phyloP scores from a whole-genome alignment of 2,329 filamentous ascomycete genomes.

The Venturia oleaginea region DNA sequence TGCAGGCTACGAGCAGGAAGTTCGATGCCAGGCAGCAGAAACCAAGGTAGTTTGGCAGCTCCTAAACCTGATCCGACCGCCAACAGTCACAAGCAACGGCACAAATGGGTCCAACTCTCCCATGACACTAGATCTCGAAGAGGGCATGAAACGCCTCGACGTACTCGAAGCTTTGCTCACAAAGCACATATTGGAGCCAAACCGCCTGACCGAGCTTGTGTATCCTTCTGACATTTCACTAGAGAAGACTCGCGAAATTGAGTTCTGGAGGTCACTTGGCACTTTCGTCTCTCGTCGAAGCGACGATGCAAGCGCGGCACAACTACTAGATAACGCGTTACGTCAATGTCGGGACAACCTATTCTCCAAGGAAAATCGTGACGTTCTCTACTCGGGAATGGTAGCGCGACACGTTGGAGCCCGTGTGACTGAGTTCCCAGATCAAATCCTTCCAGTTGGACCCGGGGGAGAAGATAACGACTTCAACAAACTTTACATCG shows the following conservation, averaged over 20 bases:
- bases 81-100: conserved; percentile 28
- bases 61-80: conserved; percentile 40
- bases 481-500: conserved; percentile 34
- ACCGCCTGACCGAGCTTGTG: conserved; percentile 46
- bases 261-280: conserved; percentile 76
- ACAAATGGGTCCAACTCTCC: conserved; percentile 32
- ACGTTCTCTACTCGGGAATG: conserved; percentile 83
- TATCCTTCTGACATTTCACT: conserved; percentile 31
- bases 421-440: conserved; percentile 39
- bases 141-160: conserved; percentile 56
- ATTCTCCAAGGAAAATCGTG: conserved; percentile 74
- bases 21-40: conserved; percentile 23
- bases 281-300: conserved; percentile 59
- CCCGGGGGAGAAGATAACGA: conserved; percentile 20
- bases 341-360: conserved; percentile 59
- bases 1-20: conserved; percentile 18
- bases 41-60: conserved; percentile 52
- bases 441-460: conserved; percentile 25
- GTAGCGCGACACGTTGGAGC: conserved; percentile 67
- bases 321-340: conserved; percentile 57
- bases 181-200: conserved; percentile 54
- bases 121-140: conserved; percentile 50
- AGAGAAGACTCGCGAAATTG: conserved; percentile 45
- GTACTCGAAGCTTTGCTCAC: conserved; percentile 70
- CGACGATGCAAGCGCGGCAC: conserved; percentile 47